A percentile compares a stretch with the other conserved stretches of the same genome.
Evolutionary conservation across 176 grass and related monocot genomes (phyloP).

Genomic region (Typha latifolia): DNA sequence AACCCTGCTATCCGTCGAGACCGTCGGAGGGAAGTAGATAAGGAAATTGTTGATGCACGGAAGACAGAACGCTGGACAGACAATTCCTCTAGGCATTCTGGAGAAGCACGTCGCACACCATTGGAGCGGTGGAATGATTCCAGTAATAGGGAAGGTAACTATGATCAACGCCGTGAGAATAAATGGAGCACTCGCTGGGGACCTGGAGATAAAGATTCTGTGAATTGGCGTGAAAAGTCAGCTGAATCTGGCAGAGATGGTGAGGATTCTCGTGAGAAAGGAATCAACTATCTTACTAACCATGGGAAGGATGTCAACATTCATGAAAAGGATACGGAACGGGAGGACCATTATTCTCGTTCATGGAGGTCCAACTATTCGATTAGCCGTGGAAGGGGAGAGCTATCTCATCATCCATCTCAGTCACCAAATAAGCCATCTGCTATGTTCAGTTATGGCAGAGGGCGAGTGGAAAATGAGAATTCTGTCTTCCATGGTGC

Average conservation of each 20-base stretch:
- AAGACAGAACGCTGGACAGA: conserved; percentile 53
- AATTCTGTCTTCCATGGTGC: conserved; percentile 37
- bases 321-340: conserved; percentile 70
- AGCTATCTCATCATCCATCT: conserved; percentile 41
- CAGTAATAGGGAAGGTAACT: conserved; percentile 50
- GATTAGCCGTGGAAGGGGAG: conserved; percentile 55
- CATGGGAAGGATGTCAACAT: conserved; percentile 53
- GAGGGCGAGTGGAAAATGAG: conserved; percentile 52
- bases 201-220: conserved; percentile 69
- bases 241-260: conserved; percentile 21
- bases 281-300: conserved; percentile 15
- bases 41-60: conserved; percentile 11
- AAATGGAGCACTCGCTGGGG: conserved; percentile 87
- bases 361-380: conserved; percentile 83
- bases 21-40: conserved; percentile 64
- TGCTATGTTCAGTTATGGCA: conserved; percentile 52
- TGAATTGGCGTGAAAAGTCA: conserved; percentile 59
- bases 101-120: conserved; percentile 42
- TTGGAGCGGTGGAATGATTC: conserved; percentile 40
- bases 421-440: conserved; percentile 35
- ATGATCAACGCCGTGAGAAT: conserved; percentile 57
- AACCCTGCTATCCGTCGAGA: conserved; percentile 60
- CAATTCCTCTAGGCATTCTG: conserved; percentile 40
- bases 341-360: conserved; percentile 59
- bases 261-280: too few relatives aligned